Percentiles rank a stretch among this genome's conserved stretches.
Evolutionary conservation across 805 yeast genomes (phyloP).

Genomic region (Wickerhamiella lipophila): DNA sequence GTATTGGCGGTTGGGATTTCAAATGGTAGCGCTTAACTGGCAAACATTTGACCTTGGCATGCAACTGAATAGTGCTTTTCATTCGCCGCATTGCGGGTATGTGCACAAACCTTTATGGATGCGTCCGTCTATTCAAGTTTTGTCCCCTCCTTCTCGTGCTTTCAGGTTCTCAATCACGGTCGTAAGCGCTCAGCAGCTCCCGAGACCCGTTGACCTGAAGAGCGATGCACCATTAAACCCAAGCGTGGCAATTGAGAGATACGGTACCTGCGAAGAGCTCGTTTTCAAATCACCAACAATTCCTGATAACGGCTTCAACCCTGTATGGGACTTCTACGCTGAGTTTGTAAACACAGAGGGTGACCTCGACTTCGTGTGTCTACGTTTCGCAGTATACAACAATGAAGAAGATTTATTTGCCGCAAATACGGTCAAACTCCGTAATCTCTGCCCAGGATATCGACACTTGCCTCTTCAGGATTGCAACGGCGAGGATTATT

Average conservation of each 20-base stretch:
- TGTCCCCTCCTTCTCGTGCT: not conserved
- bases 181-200: conserved; percentile 77
- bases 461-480: conserved; percentile 71
- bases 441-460: conserved; percentile 62
- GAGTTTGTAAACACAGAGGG: conserved; percentile 31
- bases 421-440: conserved; percentile 44
- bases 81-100: conserved; percentile 48
- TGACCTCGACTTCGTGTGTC: conserved; percentile 27
- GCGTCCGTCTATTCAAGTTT: conserved; percentile 17
- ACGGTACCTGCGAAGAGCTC: conserved; percentile 30
- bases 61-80: conserved; percentile 74
- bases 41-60: conserved; percentile 84
- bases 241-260: conserved; percentile 45
- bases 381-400: conserved; percentile 27
- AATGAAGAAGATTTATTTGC: conserved; percentile 38
- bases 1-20: conserved; percentile 79
- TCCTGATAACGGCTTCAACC: conserved; percentile 71
- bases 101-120: conserved; percentile 51
- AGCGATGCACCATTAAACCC: conserved; percentile 43
- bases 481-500: conserved; percentile 63
- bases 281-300: conserved; percentile 29
- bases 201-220: conserved; percentile 47
- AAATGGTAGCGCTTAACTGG: conserved; percentile 96
- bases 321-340: conserved; percentile 58
- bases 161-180: conserved; percentile 32